Conservation (phyloP, 2,329 filamentous ascomycete species). For the Bipolaris sorokiniana region DNA sequence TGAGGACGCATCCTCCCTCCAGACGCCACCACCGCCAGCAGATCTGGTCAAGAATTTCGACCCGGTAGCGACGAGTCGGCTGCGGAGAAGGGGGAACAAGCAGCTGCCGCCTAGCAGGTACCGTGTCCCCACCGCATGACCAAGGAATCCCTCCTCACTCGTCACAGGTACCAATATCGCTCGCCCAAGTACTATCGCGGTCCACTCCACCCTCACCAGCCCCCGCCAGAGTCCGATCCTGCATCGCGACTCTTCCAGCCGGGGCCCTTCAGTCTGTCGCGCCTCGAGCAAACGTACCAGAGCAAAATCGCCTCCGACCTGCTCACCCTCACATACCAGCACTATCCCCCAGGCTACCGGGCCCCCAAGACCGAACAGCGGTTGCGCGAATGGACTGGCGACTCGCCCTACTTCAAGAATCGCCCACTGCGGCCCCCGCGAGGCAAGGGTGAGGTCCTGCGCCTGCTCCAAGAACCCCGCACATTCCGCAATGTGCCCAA, state of each 20-base stretch:
- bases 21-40: conserved; percentile 46
- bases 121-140: not conserved
- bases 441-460: conserved; percentile 73
- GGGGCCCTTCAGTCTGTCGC: conserved; percentile 86
- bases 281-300: conserved; percentile 88
- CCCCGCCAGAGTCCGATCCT: conserved; percentile 84
- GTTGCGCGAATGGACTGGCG: conserved; percentile 84
- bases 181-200: conserved; percentile 95
- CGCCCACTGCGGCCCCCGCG: conserved; percentile 82
- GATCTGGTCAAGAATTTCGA: conserved; percentile 56
- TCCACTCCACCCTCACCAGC: conserved; percentile 89
- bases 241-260: conserved; percentile 86
- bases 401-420: conserved; percentile 93
- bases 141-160: conserved; percentile 4
- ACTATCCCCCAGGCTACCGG: conserved; percentile 78
- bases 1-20: conserved; percentile 56
- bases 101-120: conserved; percentile 62
- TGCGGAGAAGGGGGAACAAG: conserved; percentile 51
- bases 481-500: conserved; percentile 85
- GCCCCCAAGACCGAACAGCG: conserved; percentile 65
- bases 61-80: conserved; percentile 54
- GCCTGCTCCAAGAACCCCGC: conserved; percentile 69
- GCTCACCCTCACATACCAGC: conserved; percentile 85
- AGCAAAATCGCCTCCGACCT: conserved; percentile 85
- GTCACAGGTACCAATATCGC: conserved; percentile 84